Percentiles rank a stretch among this genome's conserved stretches.
phyloP scores from a whole-genome alignment of 83 land plant genomes.

The Thuja plicata region DNA sequence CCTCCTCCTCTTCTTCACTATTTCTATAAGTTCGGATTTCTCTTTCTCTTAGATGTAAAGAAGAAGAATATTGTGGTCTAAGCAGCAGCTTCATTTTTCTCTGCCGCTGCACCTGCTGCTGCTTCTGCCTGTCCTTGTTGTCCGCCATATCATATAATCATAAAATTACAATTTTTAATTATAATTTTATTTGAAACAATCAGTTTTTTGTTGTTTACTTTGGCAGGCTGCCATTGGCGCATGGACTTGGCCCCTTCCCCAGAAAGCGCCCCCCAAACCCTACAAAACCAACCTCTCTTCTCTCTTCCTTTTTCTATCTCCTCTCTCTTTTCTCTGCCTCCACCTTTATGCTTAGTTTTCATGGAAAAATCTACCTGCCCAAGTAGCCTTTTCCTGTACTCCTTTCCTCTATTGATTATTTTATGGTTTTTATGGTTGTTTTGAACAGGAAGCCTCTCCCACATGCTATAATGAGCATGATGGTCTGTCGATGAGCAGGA shows the following conservation, averaged over 20 bases:
- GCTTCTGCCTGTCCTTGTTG: slow-evolving; percentile 20
- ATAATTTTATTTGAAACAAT: neutral
- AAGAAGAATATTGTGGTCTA: neutral
- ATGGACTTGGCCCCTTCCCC: neutral
- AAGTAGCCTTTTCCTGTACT: neutral
- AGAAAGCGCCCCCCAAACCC: neutral
- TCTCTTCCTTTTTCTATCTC: slow-evolving; percentile 3
- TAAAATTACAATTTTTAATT: neutral
- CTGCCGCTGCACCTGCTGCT: slow-evolving; percentile 11
- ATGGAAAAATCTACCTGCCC: neutral
- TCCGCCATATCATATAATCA: slow-evolving; percentile 13
- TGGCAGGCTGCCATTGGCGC: neutral
- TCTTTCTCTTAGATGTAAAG: neutral
- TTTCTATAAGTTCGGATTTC: neutral
- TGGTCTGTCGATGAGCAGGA: neutral
- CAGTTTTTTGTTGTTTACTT: neutral
- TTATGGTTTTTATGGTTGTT: neutral
- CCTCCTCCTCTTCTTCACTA: slow-evolving; percentile 13
- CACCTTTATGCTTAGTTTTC: neutral
- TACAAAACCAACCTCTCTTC: slow-evolving; percentile 6
- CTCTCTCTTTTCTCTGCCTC: neutral
- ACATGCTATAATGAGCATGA: neutral
- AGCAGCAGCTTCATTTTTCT: slow-evolving; percentile 10
- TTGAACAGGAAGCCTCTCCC: neutral
- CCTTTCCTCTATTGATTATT: no score